These are phyloP conservation scores for Suillus discolor DNA, from an alignment of 768 basidiomycete species.

Conservation along the genomic window DNA sequence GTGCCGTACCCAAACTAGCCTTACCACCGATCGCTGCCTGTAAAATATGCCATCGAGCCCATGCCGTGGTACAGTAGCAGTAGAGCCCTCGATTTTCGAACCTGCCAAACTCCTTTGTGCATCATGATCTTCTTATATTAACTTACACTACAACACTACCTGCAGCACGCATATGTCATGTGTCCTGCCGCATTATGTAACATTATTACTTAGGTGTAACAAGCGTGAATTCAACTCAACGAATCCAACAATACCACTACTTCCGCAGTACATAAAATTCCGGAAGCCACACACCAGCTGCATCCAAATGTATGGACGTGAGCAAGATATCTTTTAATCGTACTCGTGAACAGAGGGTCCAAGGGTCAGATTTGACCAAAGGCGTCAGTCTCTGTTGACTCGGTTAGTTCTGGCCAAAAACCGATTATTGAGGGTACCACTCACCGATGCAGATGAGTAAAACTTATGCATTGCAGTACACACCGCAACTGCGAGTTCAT, in stretches of 20 bases:
- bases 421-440: not conserved
- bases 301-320: constrained; percentile 24
- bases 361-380: constrained; percentile 15
- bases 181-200: not conserved
- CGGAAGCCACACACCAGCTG: constrained; percentile 25
- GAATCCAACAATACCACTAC: not conserved
- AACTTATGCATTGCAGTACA: not conserved
- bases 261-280: constrained; percentile 26
- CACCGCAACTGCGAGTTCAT: constrained; percentile 7
- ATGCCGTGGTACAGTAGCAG: too few species aligned
- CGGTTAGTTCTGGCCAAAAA: not conserved
- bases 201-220: not conserved
- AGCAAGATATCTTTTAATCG: constrained; percentile 22
- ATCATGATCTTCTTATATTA: not conserved
- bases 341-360: constrained; percentile 19
- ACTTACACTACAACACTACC: not conserved
- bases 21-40: not conserved
- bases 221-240: not conserved
- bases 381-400: not conserved
- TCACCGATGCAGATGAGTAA: not conserved
- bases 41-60: not conserved
- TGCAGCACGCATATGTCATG: not conserved
- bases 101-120: not conserved
- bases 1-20: not conserved
- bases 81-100: not conserved